phyloP scores from a whole-genome alignment of 164 flowering plant species.

The Macadamia tetraphylla region DNA sequence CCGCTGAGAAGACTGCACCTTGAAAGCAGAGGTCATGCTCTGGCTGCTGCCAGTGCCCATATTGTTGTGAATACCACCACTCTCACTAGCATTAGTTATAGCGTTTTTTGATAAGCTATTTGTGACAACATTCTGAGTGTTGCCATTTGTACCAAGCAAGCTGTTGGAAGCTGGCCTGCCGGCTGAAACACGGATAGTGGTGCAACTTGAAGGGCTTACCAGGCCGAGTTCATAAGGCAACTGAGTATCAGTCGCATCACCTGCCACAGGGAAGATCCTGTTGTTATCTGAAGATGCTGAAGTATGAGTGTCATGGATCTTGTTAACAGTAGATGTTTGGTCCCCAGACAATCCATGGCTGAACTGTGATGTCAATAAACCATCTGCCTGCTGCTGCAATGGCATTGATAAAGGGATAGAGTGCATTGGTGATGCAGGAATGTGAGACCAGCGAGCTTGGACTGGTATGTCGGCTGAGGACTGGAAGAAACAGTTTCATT shows the following conservation, averaged over 20 bases:
- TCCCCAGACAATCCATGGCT: constrained; percentile 43
- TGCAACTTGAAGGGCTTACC: constrained; percentile 36
- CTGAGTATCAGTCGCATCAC: constrained; percentile 32
- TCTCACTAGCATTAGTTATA: constrained; percentile 24
- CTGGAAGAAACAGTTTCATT: constrained; percentile 23
- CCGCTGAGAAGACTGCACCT: constrained; percentile 36
- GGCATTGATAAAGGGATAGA: constrained; percentile 53
- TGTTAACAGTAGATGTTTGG: constrained; percentile 29
- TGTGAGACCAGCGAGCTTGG: constrained; percentile 70
- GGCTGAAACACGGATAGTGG: constrained; percentile 14
- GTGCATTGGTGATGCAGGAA: constrained; percentile 55
- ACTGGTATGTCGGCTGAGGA: constrained; percentile 59
- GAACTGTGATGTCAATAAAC: constrained; percentile 38
- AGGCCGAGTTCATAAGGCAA: constrained; percentile 67
- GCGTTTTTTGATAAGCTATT: constrained; percentile 30
- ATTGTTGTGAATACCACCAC: constrained; percentile 13
- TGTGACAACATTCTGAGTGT: constrained; percentile 13
- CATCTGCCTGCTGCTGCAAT: constrained; percentile 53
- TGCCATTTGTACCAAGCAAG: constrained; percentile 11
- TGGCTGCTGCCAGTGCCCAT: constrained; percentile 18
- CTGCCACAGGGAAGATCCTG: constrained; percentile 26
- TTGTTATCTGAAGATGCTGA: constrained; percentile 34
- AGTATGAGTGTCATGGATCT: constrained; percentile 40
- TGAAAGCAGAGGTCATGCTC: constrained; percentile 19
- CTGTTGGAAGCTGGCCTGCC: constrained; percentile 18